Base-by-base conservation (phyloP, 441 rosid species). In the Eruca vesicaria region DNA sequence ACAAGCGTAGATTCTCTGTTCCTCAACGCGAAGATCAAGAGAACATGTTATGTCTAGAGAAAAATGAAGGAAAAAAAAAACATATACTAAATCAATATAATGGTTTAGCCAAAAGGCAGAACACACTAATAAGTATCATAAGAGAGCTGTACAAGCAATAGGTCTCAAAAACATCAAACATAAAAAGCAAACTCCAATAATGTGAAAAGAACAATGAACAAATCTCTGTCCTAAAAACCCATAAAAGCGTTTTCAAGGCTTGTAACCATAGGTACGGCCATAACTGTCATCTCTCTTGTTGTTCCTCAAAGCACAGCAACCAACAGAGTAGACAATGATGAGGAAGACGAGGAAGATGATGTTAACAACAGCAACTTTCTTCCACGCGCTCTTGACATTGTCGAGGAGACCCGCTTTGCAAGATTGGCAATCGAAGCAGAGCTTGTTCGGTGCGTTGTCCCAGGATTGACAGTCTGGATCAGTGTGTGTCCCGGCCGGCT, bases 261-360 rank as follows among this genome's bases (percentile, higher is more conserved):
- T 83, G 50, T 80, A 79, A 48, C 81, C 81, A 2, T 60, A 60
- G 20, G 73, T 26, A 33, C 72, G 78, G 6, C 48, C 8, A 21
- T 76, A 76, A 64, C 53, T 10, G 10, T 82, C 81, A 69, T 89
- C 92, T 69, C 88, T 82, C 84, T 86, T 79, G 76, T 76, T 90
- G 90, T 92, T 91, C 83, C 96, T 86, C 84, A 94, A 89, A 0
- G 99, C 98, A 67, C 96, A 94, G 80, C 99, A 94, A 8, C 98
- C 97, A 4, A 94, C 78, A 3, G 97, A 86, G 83, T 92, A 89
- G 12, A 92, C 87, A 29, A 89, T 72, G 77, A 94, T 82, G 35
- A 92, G 97, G 86, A 87, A 83, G 16, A 90, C 48, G 16, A 94
- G 88, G 87, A 92, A 85, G 7, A 87, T 50, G 20, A 92, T 80